Percentiles rank a stretch among this genome's conserved stretches.
Evolutionary conservation across 257 asterid genomes (phyloP).

Genomic region (Mitragyna speciosa): DNA sequence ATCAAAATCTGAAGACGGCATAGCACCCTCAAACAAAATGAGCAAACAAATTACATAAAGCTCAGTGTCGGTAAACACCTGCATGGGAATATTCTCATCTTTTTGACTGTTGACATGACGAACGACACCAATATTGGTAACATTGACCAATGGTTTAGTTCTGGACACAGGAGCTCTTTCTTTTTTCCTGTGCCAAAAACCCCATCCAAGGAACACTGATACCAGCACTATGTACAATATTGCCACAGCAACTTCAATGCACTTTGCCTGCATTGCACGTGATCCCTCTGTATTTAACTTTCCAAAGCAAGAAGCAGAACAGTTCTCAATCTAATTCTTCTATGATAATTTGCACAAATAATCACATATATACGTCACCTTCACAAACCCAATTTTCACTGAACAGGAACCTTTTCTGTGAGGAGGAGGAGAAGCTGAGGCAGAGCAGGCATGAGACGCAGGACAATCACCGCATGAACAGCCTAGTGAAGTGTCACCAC

Average conservation of each 20-base stretch:
- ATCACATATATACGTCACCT: conserved; percentile 40
- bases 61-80: conserved; percentile 48
- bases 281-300: neutral
- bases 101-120: conserved; percentile 74
- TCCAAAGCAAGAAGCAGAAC: neutral
- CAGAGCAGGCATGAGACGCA: conserved; percentile 64
- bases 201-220: conserved; percentile 92
- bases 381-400: conserved; percentile 73
- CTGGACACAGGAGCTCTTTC: conserved; percentile 50
- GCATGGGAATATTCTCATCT: conserved; percentile 89
- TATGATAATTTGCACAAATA: neutral
- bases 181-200: conserved; percentile 64
- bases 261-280: conserved; percentile 68
- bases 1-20: neutral
- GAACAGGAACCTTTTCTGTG: conserved; percentile 70
- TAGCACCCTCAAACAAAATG: neutral
- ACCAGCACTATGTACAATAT: conserved; percentile 62
- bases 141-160: conserved; percentile 71
- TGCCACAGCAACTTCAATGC: conserved; percentile 82
- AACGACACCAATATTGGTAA: conserved; percentile 63
- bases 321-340: neutral
- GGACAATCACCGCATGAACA: conserved; percentile 99
- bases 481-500: conserved; percentile 89
- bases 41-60: neutral
- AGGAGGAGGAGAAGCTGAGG: conserved; percentile 65